These are phyloP conservation scores for Solanum corneliomulleri DNA, from an alignment of 257 asterid genomes.

Conservation along the genomic window DNA sequence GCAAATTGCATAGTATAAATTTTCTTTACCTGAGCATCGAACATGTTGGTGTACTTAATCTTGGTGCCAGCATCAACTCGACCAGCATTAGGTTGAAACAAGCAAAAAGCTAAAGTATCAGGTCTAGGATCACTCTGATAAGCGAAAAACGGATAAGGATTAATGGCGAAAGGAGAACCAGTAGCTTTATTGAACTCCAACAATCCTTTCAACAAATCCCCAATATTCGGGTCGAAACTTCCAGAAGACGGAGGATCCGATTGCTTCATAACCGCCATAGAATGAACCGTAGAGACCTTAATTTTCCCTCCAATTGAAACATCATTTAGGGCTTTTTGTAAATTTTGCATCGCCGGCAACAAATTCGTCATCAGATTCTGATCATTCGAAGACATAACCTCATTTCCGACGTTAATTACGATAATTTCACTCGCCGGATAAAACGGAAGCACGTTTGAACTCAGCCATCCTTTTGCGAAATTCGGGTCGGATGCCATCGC, in stretches of 20 bases:
- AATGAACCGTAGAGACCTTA: conserved; percentile 65
- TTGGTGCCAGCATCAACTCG: conserved; percentile 49
- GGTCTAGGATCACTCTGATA: conserved; percentile 60
- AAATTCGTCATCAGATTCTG: conserved; percentile 38
- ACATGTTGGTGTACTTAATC: conserved; percentile 61
- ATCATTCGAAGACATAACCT: conserved; percentile 49
- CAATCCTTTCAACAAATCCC: conserved; percentile 46
- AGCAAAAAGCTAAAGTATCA: conserved; percentile 57
- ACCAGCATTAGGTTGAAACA: conserved; percentile 62
- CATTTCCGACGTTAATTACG: conserved; percentile 56
- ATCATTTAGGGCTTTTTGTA: conserved; percentile 31
- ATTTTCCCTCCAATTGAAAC: conserved; percentile 37
- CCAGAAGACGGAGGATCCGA: conserved; percentile 73
- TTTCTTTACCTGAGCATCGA: conserved; percentile 59
- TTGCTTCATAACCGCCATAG: conserved; percentile 44
- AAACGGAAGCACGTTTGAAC: conserved; percentile 37
- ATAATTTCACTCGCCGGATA: conserved; percentile 44
- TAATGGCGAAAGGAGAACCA: conserved; percentile 55
- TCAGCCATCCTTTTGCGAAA: conserved; percentile 41
- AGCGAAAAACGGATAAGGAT: conserved; percentile 70
- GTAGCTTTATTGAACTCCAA: conserved; percentile 39
- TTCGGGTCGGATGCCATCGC: conserved; percentile 46
- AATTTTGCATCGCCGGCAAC: conserved; percentile 61
- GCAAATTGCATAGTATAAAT: neutral
- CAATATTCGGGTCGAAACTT: conserved; percentile 34